Conservation (phyloP, 2,329 filamentous ascomycete species). For the Venturiaceae sp. region DNA sequence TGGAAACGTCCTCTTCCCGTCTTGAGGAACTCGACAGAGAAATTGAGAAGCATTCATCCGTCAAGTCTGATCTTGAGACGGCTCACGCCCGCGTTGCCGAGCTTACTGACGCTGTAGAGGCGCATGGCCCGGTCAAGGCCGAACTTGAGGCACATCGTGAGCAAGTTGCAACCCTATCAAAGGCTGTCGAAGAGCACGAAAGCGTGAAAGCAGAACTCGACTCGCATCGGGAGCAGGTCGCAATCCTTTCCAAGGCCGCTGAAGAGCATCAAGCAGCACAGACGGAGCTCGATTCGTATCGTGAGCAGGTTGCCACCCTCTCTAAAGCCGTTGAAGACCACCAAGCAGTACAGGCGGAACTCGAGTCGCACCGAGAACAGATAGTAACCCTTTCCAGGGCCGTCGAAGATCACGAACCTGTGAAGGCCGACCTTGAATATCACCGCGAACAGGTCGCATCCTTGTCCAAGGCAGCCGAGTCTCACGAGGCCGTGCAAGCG, state of each 20-base stretch:
- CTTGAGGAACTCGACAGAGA: constrained; percentile 1
- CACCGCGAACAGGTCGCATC: not conserved
- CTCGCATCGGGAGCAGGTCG: not conserved
- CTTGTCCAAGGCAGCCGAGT: not conserved
- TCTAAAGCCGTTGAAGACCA: not conserved
- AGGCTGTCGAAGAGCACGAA: not conserved
- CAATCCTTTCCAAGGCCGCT: not conserved
- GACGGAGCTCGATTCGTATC: not conserved
- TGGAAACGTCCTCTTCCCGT: no score
- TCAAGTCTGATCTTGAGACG: constrained; percentile 4
- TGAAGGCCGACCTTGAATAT: not conserved
- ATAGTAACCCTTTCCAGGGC: not conserved
- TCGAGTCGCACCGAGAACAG: not conserved
- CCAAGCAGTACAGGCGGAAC: not conserved
- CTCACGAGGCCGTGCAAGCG: no score
- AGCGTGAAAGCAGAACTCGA: constrained; percentile 2
- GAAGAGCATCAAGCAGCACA: not conserved
- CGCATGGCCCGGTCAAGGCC: not conserved
- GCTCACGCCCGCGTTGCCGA: not conserved
- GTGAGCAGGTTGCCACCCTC: not conserved
- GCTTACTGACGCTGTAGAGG: not conserved
- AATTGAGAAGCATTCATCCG: not conserved
- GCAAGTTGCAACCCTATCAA: not conserved
- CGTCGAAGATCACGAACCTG: not conserved
- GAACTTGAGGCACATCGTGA: not conserved